Evolutionary conservation across 2,329 filamentous ascomycete genomes (phyloP).

Genomic region (Coniochaeta sp.): DNA sequence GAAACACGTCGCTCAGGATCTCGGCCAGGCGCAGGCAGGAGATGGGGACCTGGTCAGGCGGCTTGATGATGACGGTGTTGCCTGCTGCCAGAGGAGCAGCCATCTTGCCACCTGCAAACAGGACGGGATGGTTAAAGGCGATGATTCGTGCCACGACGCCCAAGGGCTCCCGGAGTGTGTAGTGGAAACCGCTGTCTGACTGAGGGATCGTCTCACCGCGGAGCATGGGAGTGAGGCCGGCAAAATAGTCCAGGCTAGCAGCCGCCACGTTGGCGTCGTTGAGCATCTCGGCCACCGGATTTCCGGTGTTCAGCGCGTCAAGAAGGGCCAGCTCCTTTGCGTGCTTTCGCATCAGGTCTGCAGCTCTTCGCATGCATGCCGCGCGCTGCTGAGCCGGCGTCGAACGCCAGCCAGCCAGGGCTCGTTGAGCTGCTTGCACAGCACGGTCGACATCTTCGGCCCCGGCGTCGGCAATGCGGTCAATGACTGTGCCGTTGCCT

Average conservation of each 20-base stretch:
- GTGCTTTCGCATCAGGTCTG: conserved; percentile 11
- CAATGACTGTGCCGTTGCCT: conserved; percentile 1
- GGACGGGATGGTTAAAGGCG: conserved; percentile 61
- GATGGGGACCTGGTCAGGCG: conserved; percentile 48
- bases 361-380: conserved; percentile 6
- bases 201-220: conserved; percentile 62
- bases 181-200: conserved; percentile 52
- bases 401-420: conserved; percentile 4
- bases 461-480: conserved; percentile 3
- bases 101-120: conserved; percentile 65
- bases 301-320: conserved; percentile 7
- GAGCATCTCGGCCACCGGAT: conserved; percentile 7
- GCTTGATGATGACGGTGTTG: conserved; percentile 47
- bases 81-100: conserved; percentile 51
- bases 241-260: conserved; percentile 58
- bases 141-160: conserved; percentile 60
- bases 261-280: conserved; percentile 62
- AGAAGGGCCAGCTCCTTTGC: conserved; percentile 15
- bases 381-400: conserved; percentile 2
- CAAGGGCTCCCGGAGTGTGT: conserved; percentile 58
- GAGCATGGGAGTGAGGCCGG: conserved; percentile 61
- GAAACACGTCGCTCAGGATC: conserved; percentile 59
- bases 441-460: conserved; percentile 8
- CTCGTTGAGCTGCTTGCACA: conserved; percentile 4
- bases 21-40: conserved; percentile 51